Conservation (phyloP, 2,329 filamentous ascomycete species). For the Fusarium palustre region DNA sequence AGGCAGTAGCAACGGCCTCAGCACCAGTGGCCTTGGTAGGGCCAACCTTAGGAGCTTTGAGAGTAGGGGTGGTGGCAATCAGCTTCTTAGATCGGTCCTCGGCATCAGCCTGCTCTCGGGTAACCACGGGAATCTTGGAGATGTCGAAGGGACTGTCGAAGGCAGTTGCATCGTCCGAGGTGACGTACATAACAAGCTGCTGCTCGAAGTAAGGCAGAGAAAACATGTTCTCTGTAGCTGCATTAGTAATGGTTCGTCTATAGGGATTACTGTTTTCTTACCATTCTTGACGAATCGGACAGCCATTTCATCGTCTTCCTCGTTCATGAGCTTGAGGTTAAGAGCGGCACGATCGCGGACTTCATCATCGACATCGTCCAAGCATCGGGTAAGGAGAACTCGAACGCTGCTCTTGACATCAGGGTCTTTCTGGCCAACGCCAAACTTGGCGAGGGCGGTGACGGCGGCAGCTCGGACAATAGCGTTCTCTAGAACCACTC, state of each 20-base stretch:
- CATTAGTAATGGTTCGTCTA: conserved; percentile 19
- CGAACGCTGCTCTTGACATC: conserved; percentile 97
- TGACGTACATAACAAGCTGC: conserved; percentile 97
- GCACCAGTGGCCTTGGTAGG: conserved; percentile 79
- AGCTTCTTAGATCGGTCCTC: conserved; percentile 98
- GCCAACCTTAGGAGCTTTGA: conserved; percentile 89
- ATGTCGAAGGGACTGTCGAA: conserved; percentile 92
- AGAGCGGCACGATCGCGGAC: conserved; percentile 95
- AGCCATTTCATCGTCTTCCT: conserved; percentile 90
- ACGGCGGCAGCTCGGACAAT: conserved; percentile 95
- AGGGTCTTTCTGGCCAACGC: conserved; percentile 93
- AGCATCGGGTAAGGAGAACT: conserved; percentile 89
- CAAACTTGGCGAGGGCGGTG: conserved; percentile 95
- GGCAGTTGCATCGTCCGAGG: conserved; percentile 86
- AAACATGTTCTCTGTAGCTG: conserved; percentile 83
- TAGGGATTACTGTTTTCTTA: conserved; percentile 52
- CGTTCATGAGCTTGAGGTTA: conserved; percentile 90
- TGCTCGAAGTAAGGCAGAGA: conserved; percentile 95
- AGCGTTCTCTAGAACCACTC: conserved; percentile 96
- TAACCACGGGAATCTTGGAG: conserved; percentile 89
- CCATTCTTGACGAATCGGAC: conserved; percentile 92
- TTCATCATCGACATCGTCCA: conserved; percentile 98
- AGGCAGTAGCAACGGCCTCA: conserved; percentile 80
- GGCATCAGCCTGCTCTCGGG: conserved; percentile 93
- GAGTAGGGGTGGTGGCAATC: conserved; percentile 88